Conservation (phyloP, 768 basidiomycete species). For the Asterophora lycoperdoides region DNA sequence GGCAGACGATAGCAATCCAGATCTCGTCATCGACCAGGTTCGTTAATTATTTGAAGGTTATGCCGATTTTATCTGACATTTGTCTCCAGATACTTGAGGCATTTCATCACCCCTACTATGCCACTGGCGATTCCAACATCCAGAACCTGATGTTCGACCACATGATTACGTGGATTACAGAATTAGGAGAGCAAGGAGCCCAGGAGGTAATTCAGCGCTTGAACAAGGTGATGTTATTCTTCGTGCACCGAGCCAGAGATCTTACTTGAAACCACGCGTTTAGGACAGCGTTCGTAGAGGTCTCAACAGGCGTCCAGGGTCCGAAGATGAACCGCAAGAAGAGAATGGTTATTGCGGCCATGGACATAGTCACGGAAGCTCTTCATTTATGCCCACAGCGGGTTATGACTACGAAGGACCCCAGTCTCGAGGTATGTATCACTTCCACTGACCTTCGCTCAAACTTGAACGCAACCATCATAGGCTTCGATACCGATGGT, state of each 20-base stretch:
- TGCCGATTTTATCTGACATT: neutral
- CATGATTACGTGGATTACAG: constrained; percentile 51
- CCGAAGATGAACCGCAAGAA: constrained; percentile 35
- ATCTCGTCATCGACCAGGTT: constrained; percentile 43
- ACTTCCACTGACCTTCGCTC: neutral
- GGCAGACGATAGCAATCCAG: constrained; percentile 41
- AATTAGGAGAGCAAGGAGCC: constrained; percentile 40
- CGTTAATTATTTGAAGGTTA: constrained; percentile 1
- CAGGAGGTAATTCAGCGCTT: constrained; percentile 43
- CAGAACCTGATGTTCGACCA: constrained; percentile 58
- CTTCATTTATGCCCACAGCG: constrained; percentile 8
- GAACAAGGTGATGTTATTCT: constrained; percentile 42
- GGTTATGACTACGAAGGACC: constrained; percentile 11
- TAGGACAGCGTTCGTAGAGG: constrained; percentile 53
- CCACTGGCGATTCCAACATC: constrained; percentile 45
- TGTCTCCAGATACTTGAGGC: constrained; percentile 49
- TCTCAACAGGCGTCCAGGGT: constrained; percentile 53
- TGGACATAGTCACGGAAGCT: constrained; percentile 11
- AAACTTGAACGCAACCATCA: neutral
- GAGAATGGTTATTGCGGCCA: constrained; percentile 29
- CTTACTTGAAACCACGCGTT: neutral
- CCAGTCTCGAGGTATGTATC: constrained; percentile 10
- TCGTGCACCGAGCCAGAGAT: neutral
- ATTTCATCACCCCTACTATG: constrained; percentile 70
- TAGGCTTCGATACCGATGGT: constrained; percentile 1